phyloP scores from a whole-genome alignment of 73 alveolate species.

The Diophrys sp. region DNA sequence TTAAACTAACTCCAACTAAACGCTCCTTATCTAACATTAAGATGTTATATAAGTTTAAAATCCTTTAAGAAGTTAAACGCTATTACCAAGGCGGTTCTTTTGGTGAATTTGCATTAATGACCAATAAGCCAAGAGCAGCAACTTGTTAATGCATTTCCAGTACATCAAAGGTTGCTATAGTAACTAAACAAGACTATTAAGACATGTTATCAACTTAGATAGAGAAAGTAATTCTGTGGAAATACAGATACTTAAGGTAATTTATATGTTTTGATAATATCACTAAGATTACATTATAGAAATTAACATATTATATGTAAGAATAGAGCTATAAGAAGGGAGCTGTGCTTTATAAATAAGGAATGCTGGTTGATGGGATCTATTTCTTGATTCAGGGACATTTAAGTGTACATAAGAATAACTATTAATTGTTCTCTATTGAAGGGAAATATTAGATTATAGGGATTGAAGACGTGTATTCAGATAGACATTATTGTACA shows the following conservation, averaged over 20 bases:
- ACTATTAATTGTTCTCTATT: too few relatives aligned
- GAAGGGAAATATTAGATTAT: too few relatives aligned
- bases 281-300: not conserved
- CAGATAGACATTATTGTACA: too few relatives aligned
- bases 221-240: not conserved
- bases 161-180: not conserved
- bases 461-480: too few relatives aligned
- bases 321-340: not conserved
- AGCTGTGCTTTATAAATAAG: not conserved
- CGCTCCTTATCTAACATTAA: not conserved
- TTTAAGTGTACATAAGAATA: too few relatives aligned
- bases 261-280: too few relatives aligned
- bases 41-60: not conserved
- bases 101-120: slow-evolving; percentile 62
- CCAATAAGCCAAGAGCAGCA: slow-evolving; percentile 50
- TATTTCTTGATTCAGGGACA: too few relatives aligned
- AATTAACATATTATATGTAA: not conserved
- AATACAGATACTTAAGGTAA: not conserved
- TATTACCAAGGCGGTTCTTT: slow-evolving; percentile 21
- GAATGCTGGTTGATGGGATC: not conserved
- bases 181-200: not conserved
- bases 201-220: not conserved
- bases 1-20: not conserved
- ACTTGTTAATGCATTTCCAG: slow-evolving; percentile 35
- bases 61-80: slow-evolving; percentile 3